phyloP scores from a whole-genome alignment of 768 basidiomycete genomes.

The Lactarius trivialis region DNA sequence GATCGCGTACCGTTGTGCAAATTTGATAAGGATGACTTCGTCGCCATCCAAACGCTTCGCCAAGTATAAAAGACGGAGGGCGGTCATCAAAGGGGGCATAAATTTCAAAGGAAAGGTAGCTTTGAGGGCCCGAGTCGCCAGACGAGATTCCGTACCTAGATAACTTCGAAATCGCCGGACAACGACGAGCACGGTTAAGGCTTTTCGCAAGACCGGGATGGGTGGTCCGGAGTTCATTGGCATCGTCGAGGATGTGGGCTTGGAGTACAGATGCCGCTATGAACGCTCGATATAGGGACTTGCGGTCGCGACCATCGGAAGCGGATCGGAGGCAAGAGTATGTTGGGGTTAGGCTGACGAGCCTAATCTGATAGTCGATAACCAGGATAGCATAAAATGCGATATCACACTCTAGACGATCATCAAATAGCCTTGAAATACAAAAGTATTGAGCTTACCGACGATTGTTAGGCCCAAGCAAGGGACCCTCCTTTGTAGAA shows the following conservation, averaged over 20 bases:
- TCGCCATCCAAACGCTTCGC: neutral
- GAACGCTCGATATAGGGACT: neutral
- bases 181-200: neutral
- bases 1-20: neutral
- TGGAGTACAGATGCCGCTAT: neutral
- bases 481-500: neutral
- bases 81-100: neutral
- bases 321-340: neutral
- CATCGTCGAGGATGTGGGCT: neutral
- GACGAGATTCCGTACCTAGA: neutral
- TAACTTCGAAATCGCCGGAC: neutral
- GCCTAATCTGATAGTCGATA: neutral
- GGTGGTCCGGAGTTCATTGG: too few species aligned
- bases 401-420: neutral
- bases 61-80: neutral
- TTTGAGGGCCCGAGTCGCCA: neutral
- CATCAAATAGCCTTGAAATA: neutral
- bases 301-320: neutral
- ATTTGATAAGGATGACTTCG: neutral
- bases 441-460: neutral
- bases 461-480: neutral
- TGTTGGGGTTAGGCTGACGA: neutral
- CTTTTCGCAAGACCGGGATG: too few species aligned
- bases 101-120: neutral
- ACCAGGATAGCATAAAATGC: neutral